A percentile compares a stretch with the other conserved stretches of the same genome.
phyloP scores from a whole-genome alignment of 2,329 filamentous ascomycete species.

The Fusarium globosum region DNA sequence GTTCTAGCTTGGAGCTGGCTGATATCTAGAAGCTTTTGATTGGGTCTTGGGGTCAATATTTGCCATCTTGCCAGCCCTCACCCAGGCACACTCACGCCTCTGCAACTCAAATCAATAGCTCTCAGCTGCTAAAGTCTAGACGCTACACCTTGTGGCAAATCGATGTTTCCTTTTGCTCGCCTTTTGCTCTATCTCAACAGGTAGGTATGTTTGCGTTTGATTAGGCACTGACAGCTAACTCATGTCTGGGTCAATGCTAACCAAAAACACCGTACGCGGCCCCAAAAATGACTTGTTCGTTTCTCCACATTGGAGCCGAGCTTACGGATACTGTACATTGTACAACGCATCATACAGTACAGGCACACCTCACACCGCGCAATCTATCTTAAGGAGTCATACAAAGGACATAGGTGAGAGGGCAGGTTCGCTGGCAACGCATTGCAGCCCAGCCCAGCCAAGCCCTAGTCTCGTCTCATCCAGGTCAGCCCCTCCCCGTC shows the following conservation, averaged over 20 bases:
- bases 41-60: slow-evolving; percentile 9
- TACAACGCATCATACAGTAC: slow-evolving; percentile 22
- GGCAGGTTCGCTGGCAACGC: slow-evolving; percentile 33
- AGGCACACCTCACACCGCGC: slow-evolving; percentile 26
- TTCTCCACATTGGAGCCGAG: slow-evolving; percentile 30
- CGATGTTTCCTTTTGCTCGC: not conserved
- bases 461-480: slow-evolving; percentile 8
- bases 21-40: slow-evolving; percentile 17
- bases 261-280: slow-evolving; percentile 1
- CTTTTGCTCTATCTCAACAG: not conserved
- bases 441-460: slow-evolving; percentile 34
- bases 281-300: slow-evolving; percentile 1
- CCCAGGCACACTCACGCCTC: slow-evolving; percentile 28
- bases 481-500: slow-evolving; percentile 10
- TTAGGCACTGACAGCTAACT: not conserved
- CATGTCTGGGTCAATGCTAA: not conserved
- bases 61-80: slow-evolving; percentile 12
- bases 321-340: slow-evolving; percentile 10
- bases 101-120: not conserved
- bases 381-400: slow-evolving; percentile 3
- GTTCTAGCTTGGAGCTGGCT: slow-evolving; percentile 21
- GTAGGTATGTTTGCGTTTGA: not conserved
- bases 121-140: not conserved
- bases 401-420: not conserved
- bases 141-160: not conserved